Evolutionary conservation across 2,329 filamentous ascomycete species (phyloP), one percentile per base, ranked within the genome.

Genomic region (Diaporthe velutina): DNA sequence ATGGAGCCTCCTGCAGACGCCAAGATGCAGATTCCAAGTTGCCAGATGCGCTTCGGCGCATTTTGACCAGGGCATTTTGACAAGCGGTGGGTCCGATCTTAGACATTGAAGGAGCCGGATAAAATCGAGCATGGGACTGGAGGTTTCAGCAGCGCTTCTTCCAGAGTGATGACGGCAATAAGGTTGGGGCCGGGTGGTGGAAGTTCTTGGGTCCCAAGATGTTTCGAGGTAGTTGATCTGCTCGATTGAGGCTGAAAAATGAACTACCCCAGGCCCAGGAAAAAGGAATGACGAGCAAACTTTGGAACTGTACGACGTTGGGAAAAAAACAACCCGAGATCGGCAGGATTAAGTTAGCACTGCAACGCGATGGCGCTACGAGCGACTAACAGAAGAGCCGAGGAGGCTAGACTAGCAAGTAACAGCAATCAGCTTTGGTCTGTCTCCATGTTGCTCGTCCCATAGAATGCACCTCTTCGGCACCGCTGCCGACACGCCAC

Each of bases 291-390:
- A 48, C 35, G 25, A 42, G 64, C 48, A 28, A 68, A 68, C 33
- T 68, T 28, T 54, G 64, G 64, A 25, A 68, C 64, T 68, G 64
- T 68, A 19, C 48, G n/a, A 68, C 64, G 33, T 28, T 54, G 68
- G 28, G 60, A 17, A 25, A 35, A 68, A 67, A 74, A 74, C 30
- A 42, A 25, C 38, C 73, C 68, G 68, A 72, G 73, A 72, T 74
- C 68, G 40, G 68, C 73, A 67, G 30, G 35, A 57, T 35, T 28
- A 74, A 61, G 28, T 67, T 67, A 67, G 64, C 64, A 52, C 64
- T 54, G 64, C 64, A 67, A 67, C 64, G 64, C 64, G 64, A 67
- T 67, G 45, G 64, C 64, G 64, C 64, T 67, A 67, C 33, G 45
- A 52, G 64, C 64, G 30, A 52, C 64, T 67, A 67, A 67, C 64